Percentiles rank a stretch among this genome's conserved stretches.
Evolutionary conservation across 108 stramenopile genomes (phyloP).

Genomic region (Pelagomonas calceolata): DNA sequence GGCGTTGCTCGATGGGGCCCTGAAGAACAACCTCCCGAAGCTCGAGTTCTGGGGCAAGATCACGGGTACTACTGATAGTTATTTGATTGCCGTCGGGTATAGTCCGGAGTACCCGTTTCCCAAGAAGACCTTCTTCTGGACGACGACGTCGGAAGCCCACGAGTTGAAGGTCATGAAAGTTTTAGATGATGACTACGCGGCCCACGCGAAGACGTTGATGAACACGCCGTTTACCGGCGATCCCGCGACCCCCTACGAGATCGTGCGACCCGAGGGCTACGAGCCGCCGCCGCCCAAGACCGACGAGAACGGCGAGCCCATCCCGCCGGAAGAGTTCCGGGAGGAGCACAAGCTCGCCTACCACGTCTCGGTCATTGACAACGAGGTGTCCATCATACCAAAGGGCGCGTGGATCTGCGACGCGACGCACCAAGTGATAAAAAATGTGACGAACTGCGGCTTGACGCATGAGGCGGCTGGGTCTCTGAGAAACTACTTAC

Average conservation of each 20-base stretch:
- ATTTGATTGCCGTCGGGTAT: constrained; percentile 16
- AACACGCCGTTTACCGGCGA: constrained; percentile 8
- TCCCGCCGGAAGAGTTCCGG: constrained; percentile 16
- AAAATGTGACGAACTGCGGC: constrained; percentile 12
- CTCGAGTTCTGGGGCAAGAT: constrained; percentile 27
- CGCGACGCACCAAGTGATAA: constrained; percentile 15
- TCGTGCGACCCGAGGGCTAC: neutral
- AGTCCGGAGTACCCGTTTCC: constrained; percentile 11
- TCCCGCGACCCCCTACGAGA: constrained; percentile 1
- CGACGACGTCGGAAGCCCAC: constrained; percentile 15
- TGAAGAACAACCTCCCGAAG: constrained; percentile 20
- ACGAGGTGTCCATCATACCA: constrained; percentile 17
- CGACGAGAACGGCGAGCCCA: constrained; percentile 21
- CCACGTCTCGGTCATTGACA: constrained; percentile 19
- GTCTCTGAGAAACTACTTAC: constrained; percentile 26
- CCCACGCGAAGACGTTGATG: neutral
- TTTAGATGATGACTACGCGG: constrained; percentile 4
- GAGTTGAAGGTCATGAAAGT: constrained; percentile 8
- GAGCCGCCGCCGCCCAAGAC: neutral
- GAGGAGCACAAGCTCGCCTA: constrained; percentile 30
- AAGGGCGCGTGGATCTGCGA: constrained; percentile 23
- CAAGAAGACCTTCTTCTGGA: constrained; percentile 22
- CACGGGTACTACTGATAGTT: constrained; percentile 20
- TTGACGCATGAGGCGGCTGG: constrained; percentile 28
- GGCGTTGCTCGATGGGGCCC: constrained; percentile 8